Evolutionary conservation across 2,329 filamentous ascomycete species (phyloP).

Genomic region (Aureobasidium subglaciale): DNA sequence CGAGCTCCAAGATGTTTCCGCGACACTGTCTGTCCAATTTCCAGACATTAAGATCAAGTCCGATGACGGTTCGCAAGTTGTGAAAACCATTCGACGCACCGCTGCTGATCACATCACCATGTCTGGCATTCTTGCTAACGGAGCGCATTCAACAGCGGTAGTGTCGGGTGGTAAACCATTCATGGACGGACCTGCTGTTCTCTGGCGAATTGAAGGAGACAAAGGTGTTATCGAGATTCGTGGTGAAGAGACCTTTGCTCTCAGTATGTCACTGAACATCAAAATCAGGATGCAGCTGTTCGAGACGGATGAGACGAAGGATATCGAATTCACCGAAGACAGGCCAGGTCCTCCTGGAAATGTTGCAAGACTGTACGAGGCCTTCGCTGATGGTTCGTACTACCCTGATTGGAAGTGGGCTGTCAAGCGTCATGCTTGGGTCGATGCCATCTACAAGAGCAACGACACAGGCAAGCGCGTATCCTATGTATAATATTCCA

Average conservation of each 20-base stretch:
- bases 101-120: conserved; percentile 41
- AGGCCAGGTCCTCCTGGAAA: conserved; percentile 27
- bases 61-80: conserved; percentile 23
- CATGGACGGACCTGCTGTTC: conserved; percentile 38
- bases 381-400: conserved; percentile 23
- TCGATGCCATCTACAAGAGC: conserved; percentile 29
- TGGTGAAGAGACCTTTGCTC: neutral
- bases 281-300: conserved; percentile 20
- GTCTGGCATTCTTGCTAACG: conserved; percentile 33
- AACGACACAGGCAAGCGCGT: neutral
- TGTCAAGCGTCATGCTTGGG: conserved; percentile 41
- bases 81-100: conserved; percentile 31
- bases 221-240: conserved; percentile 35
- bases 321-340: conserved; percentile 27
- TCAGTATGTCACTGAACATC: conserved; percentile 9
- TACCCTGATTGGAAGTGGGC: conserved; percentile 36
- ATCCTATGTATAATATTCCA: neutral
- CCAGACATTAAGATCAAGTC: conserved; percentile 35
- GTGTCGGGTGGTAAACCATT: conserved; percentile 46
- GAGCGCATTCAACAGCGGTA: conserved; percentile 39
- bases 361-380: conserved; percentile 22
- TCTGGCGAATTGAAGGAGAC: conserved; percentile 46
- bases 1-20: conserved; percentile 29
- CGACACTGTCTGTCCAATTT: conserved; percentile 41
- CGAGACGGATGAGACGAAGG: conserved; percentile 23